Evolutionary conservation across 345 rosid species (phyloP), one percentile per base, ranked within the genome.

Genomic region (Euclidium syriacum): DNA sequence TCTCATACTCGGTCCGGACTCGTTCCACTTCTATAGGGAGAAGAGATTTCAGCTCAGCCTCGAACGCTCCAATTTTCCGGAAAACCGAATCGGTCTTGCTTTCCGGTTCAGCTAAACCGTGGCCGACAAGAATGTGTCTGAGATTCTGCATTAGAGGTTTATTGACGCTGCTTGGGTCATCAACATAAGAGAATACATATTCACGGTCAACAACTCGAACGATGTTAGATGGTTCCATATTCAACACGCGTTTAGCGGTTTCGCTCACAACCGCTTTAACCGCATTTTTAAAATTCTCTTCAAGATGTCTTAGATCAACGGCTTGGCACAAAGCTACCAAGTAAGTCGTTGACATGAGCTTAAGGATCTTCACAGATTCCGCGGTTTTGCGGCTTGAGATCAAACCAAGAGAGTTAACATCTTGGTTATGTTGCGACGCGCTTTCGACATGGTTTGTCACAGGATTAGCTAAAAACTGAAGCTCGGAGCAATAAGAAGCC

Each of bases 351-450:
- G 81, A 83, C 85, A 83, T 78, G 32, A 83, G 80, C 67, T 83
- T 80, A 51, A 80, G 40, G 23, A 80, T 64, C 6, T 78, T 74
- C 6, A 78, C 41, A 12, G 82, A 81, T 47, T 78, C 79, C 0
- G 70, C 82, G 2, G 83, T 75, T 58, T 83, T 80, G 18, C 83
- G 72, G 1, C 85, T 58, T 9, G 85, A 80, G 62, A 80, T 83
- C n/a, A n/a, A n/a, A n/a, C n/a, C n/a, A n/a, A n/a, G n/a, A n/a
- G n/a, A n/a, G n/a, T n/a, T n/a, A n/a, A 82, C 87, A 25, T 82
- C 84, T 19, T 80, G 87, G 68, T 80, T 82, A 60, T 82, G 87
- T 26, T 82, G 87, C 73, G 80, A 82, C 0, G 85, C 85, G 12
- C 82, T 80, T 33, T 80, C 73, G 17, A 82, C 87, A 38, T 82